A percentile compares a stretch with the other conserved stretches of the same genome.
phyloP scores from a whole-genome alignment of 2,329 filamentous ascomycete genomes.

The Fusarium marasasianum region DNA sequence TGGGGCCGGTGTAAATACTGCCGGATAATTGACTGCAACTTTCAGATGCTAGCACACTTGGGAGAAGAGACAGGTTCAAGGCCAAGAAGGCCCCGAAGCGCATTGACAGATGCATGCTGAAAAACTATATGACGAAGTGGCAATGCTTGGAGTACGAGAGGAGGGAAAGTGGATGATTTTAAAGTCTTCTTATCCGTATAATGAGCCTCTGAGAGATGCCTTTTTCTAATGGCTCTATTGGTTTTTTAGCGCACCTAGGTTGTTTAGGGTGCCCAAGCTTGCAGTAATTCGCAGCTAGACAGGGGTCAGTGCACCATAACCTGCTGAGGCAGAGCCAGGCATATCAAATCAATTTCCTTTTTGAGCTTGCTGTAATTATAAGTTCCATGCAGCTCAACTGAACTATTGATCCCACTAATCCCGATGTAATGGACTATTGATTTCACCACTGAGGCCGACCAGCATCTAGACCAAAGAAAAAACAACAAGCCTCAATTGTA shows the following conservation, averaged over 20 bases:
- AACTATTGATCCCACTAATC: neutral
- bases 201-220: neutral
- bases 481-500: neutral
- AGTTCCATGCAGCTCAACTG: neutral
- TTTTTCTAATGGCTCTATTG: neutral
- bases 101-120: neutral
- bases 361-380: no score
- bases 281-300: neutral
- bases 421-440: neutral
- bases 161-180: neutral
- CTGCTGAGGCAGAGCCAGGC: neutral
- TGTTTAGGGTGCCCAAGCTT: no score
- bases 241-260: neutral
- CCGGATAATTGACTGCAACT: neutral
- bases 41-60: neutral
- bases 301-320: neutral
- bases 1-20: neutral
- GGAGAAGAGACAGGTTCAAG: neutral
- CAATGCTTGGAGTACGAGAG: neutral
- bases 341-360: neutral
- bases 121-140: accelerated
- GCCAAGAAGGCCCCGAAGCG: neutral
- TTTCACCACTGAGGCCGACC: neutral
- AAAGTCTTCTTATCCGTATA: neutral
- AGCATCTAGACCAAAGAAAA: neutral